Base-by-base conservation (phyloP, 352 stramenopile genomes). In the Globisporangium cylindrosporum region DNA sequence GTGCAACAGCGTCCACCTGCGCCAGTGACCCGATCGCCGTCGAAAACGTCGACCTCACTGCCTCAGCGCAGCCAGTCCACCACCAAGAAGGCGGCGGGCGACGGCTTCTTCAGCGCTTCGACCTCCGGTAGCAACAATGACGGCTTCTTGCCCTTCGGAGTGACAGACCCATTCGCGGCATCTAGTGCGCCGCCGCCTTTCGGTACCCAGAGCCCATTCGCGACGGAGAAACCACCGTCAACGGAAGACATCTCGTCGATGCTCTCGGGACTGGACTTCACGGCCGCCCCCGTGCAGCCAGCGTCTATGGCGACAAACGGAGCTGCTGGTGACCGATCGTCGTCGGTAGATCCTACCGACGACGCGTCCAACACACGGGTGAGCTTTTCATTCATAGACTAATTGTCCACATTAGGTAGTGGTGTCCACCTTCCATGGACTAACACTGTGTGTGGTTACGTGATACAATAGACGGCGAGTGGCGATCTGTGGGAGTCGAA, bases 251-350 rank as follows among this genome's bases (percentile, higher is more conserved):
- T 94, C 57, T 79, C 83, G 14, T 92, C 77, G 1, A 94, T 94
- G 86, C 68, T 94, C 22, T 87, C 81, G 5, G 86, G 84, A 1
- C 68, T 94, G 12, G 86, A 94, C 67, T 94, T 94, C 64, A 88
- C 77, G 4, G 69, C 84, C 36, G 49, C 70, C 8, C 81, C 80
- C 8, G 75, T 78, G 25, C 71, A 81, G n/a, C 72, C 74, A 29
- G 68, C 69, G 10, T 62, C 72, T 27, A 63, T 54, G 29, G 66
- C 66, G 14, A 20, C 74, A 49, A 70, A 65, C 55, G 25, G 24
- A 58, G 29, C 53, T 62, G 41, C 41, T 66, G 64, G 32, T 49
- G 36, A 29, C 70, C 7, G 41, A 38, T 59, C 75, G 22, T 62
- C 29, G 9, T 71, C 67, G 4, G 56, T 60, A 29, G 72, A 80